phyloP scores from a whole-genome alignment of 2,329 filamentous ascomycete species.

The Byssochlamys sp. region DNA sequence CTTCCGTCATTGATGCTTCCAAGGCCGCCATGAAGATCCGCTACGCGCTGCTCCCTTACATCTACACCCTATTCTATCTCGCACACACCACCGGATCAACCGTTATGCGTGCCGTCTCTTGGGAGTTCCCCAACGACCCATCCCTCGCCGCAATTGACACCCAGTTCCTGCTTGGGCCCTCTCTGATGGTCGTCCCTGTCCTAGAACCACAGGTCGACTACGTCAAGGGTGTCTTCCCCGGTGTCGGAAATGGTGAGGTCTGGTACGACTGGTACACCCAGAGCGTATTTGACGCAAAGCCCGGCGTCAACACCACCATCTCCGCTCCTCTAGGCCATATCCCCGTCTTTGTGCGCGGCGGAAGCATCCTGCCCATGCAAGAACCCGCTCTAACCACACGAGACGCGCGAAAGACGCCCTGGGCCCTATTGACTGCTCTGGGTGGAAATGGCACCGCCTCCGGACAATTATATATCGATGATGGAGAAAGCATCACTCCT shows the following conservation, averaged over 20 bases:
- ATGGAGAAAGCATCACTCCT: conserved; percentile 58
- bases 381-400: conserved; percentile 58
- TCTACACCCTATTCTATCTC: conserved; percentile 63
- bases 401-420: conserved; percentile 54
- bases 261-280: conserved; percentile 80
- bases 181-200: conserved; percentile 58
- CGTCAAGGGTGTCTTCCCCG: conserved; percentile 62
- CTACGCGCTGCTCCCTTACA: conserved; percentile 62
- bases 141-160: conserved; percentile 56
- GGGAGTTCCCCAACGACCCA: conserved; percentile 66
- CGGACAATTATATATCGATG: conserved; percentile 62
- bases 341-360: conserved; percentile 61
- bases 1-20: conserved; percentile 54
- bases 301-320: conserved; percentile 52
- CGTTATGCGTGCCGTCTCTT: conserved; percentile 62
- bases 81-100: conserved; percentile 58
- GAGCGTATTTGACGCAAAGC: conserved; percentile 41
- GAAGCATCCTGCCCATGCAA: conserved; percentile 57
- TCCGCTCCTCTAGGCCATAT: conserved; percentile 58
- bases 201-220: conserved; percentile 51
- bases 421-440: conserved; percentile 58
- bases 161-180: conserved; percentile 62
- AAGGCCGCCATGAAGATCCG: conserved; percentile 59
- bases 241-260: conserved; percentile 47
- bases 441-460: conserved; percentile 45